A percentile compares a stretch with the other conserved stretches of the same genome.
These are phyloP conservation scores for Echium plantagineum DNA, from an alignment of 257 asterid species.

Conservation along the genomic window DNA sequence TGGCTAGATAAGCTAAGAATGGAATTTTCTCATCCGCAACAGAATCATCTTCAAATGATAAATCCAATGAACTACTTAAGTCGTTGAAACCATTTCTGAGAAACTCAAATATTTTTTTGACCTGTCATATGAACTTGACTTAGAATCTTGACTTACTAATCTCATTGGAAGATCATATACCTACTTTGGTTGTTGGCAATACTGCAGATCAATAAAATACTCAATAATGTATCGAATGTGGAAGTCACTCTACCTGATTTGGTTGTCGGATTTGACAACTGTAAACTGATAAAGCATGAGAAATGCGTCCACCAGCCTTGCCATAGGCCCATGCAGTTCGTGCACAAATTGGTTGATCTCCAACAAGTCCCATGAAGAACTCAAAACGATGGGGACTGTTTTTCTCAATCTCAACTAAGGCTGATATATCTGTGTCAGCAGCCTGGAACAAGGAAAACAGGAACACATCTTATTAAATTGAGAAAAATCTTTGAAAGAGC, in stretches of 20 bases:
- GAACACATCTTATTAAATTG: constrained; percentile 10
- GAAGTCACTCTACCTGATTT: constrained; percentile 39
- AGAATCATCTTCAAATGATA: constrained; percentile 88
- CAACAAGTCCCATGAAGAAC: constrained; percentile 99
- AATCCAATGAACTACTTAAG: constrained; percentile 86
- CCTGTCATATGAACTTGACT: constrained; percentile 49
- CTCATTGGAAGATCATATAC: background rate
- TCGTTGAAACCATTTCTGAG: constrained; percentile 78
- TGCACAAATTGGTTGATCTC: constrained; percentile 94
- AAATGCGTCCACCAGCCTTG: constrained; percentile 84
- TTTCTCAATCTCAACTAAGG: constrained; percentile 94
- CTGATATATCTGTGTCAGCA: constrained; percentile 95
- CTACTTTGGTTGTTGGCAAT: background rate
- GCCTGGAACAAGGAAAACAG: constrained; percentile 55
- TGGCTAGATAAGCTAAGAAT: constrained; percentile 90
- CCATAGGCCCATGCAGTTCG: constrained; percentile 99
- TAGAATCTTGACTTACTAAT: constrained; percentile 14
- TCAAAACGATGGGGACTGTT: constrained; percentile 96
- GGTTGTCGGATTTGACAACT: constrained; percentile 95
- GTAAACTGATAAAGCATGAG: constrained; percentile 94
- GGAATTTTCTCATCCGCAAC: constrained; percentile 99
- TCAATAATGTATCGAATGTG: background rate
- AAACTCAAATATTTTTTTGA: constrained; percentile 76
- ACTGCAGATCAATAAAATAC: background rate
- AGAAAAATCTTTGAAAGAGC: constrained; percentile 1